Base-by-base conservation (phyloP, 1,284 basidiomycete species). In the Trichosporon sp. region DNA sequence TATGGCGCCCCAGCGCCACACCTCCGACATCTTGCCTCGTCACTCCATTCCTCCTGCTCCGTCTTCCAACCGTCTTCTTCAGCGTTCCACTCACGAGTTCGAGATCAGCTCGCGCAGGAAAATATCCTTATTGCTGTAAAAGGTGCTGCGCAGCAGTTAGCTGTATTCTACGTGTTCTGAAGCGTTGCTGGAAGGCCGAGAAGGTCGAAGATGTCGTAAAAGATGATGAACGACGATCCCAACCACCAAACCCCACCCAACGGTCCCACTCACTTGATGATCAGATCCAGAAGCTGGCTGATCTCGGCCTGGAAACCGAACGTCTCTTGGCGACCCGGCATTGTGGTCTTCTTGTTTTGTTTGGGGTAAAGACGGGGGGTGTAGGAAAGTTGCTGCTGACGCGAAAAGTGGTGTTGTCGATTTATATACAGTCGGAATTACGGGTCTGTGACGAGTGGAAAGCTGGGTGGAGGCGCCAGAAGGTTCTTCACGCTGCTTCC, bases 41-140 rank as follows among this genome's bases (percentile, higher is more conserved):
- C n/a, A n/a, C n/a, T n/a, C n/a, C n/a, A n/a, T n/a, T n/a, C n/a
- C n/a, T n/a, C n/a, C n/a, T n/a, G n/a, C n/a, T n/a, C n/a, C n/a
- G n/a, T n/a, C n/a, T 12, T 15, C 35, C 12, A 15, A 12, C 18
- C 35, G 4, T 12, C 18, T 12, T 38, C 12, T 15, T 38, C 35
- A 15, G 18, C 35, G 35, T 15, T 38, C 35, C 11, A 38, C 32
- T 38, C 44, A 51, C 71, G 70, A 78, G 76, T 82, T 82, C 67
- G 80, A 81, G 64, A 81, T 96, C 75, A 97, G 72, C 86, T 98
- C 95, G 84, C 95, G 92, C 78, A 68, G 70, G 66, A 73, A 73
- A 44, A 56, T 35, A 53, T 95, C 94, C 88, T 97, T 97, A 89
- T 97, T 96, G 73, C 92, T 94, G 89, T 97, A 96, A 88, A 96